These are phyloP conservation scores for Solanum bulbocastanum DNA, from an alignment of 257 asterid species.

Conservation along the genomic window DNA sequence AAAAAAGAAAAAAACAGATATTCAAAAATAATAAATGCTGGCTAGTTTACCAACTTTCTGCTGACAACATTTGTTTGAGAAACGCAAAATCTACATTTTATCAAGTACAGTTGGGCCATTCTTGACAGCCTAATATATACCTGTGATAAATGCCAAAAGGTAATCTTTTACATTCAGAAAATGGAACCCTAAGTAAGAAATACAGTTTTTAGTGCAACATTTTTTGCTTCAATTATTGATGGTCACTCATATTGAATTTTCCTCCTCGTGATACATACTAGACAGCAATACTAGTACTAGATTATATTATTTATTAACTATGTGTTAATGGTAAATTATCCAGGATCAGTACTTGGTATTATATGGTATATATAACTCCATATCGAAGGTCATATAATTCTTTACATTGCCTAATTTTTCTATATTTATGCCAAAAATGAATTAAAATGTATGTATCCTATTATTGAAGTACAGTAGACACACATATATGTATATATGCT, in stretches of 20 bases:
- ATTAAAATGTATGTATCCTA: not conserved
- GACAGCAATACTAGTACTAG: not conserved
- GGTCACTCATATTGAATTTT: not conserved
- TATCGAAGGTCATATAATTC: not conserved
- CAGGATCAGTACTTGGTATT: not conserved
- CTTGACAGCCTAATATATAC: not conserved
- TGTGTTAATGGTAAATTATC: not conserved
- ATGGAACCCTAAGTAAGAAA: not conserved
- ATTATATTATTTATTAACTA: not conserved
- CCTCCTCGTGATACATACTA: not conserved
- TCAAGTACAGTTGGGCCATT: not conserved
- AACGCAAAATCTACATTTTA: not conserved
- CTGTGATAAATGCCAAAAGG: slow-evolving; percentile 1
- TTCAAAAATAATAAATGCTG: not conserved
- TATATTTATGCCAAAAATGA: not conserved
- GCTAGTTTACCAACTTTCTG: not conserved
- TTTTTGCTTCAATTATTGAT: not conserved
- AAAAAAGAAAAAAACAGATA: not conserved
- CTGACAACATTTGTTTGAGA: not conserved
- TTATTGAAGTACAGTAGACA: not conserved
- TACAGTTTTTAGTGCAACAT: not conserved
- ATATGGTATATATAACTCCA: not conserved
- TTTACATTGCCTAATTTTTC: not conserved
- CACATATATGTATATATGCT: not conserved
- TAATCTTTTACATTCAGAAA: not conserved